Base-by-base conservation (phyloP, 345 rosid species). In the Euclidium syriacum region DNA sequence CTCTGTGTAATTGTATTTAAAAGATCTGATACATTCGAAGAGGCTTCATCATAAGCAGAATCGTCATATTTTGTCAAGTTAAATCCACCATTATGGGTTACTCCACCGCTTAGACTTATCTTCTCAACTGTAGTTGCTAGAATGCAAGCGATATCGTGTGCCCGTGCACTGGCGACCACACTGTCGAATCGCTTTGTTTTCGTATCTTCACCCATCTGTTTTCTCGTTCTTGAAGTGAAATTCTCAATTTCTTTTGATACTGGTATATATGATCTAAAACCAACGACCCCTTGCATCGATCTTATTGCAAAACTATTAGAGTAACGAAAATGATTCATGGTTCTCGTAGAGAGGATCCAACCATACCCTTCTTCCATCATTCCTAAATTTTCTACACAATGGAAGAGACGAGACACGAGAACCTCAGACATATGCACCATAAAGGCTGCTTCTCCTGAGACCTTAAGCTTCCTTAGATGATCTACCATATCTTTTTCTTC, bases 291-390 rank as follows among this genome's bases (percentile, higher is more conserved):
- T 49, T 71, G 71, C 62, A 71, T 65, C 20, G 56, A 55, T 35
- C 50, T 49, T 14, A 36, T 0, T 12, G 27, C 36, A 1, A 16
- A 46, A 8, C 32, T 7, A 30, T 61, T 56, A 3, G 25, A 33
- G 34, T 60, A 63, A 19, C 52, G 48, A 38, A 73, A 27, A 8
- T 14, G 54, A 48, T 58, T 24, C 56, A 35, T 68, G 8, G 33
- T 65, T 39, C 18, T 38, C 1, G 10, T 29, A 0, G 80, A 72
- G 6, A 66, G 52, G 14, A 78, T 75, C 82, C 82, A 78, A 39
- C 38, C 71, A 65, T 44, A 72, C 3, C 78, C 76, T 46, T 62
- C 52, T 33, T 43, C 70, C 66, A 74, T 25, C 64, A 77, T 25
- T 7, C 68, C 76, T 18, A 48, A 41, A 49, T 14, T 62, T 40